Conservation (phyloP, 257 asterid species). For the Scutellaria barbata region DNA sequence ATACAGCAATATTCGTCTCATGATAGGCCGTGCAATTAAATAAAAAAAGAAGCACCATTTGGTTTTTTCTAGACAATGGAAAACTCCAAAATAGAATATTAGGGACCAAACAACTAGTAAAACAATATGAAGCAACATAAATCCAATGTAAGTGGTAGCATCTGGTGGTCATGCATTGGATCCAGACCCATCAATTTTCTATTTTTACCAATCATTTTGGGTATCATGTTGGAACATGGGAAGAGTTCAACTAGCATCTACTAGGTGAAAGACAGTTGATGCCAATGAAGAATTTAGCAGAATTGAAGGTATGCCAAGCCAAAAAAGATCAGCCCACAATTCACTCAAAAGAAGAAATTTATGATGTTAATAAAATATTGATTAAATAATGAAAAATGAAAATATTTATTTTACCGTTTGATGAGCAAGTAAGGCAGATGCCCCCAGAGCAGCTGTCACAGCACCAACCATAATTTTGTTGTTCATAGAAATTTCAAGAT, state of each 20-base stretch:
- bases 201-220: not conserved
- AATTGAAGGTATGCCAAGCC: conserved; percentile 20
- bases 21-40: conserved; percentile 13
- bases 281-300: conserved; percentile 20
- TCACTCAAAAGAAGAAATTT: conserved; percentile 33
- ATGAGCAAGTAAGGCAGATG: conserved; percentile 78
- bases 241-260: conserved; percentile 12
- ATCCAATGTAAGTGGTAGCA: conserved; percentile 17
- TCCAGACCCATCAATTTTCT: conserved; percentile 1
- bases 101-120: conserved; percentile 7
- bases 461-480: conserved; percentile 73
- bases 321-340: conserved; percentile 21
- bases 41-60: conserved; percentile 1
- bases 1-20: conserved; percentile 26
- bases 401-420: conserved; percentile 60
- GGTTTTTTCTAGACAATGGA: conserved; percentile 19
- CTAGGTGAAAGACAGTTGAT: conserved; percentile 28
- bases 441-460: conserved; percentile 94
- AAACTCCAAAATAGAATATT: conserved; percentile 22
- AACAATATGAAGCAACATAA: conserved; percentile 21
- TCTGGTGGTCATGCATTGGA: not conserved
- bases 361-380: conserved; percentile 23
- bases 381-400: conserved; percentile 3
- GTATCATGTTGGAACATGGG: conserved; percentile 14
- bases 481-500: conserved; percentile 45